These are phyloP conservation scores for California macrophylla DNA, from an alignment of 441 rosid species.

Conservation along the genomic window DNA sequence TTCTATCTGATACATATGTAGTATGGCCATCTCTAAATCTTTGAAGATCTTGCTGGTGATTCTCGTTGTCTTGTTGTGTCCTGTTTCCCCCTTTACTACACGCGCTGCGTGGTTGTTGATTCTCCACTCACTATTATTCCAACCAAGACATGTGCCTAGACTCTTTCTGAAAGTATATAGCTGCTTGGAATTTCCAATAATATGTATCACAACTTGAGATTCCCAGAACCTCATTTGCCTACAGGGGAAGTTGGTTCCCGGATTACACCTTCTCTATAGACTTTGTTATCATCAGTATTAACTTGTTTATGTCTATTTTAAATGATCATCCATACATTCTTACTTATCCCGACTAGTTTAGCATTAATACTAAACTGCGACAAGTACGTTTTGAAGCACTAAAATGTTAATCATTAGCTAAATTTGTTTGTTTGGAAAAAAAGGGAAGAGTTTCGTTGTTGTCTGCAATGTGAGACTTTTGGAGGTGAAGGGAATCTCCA, in stretches of 20 bases:
- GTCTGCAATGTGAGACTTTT: neutral
- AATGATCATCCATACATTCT: neutral
- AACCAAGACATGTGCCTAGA: conserved; percentile 1
- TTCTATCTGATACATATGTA: neutral
- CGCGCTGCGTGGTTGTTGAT: neutral
- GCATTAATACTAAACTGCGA: neutral
- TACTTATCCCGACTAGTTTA: neutral
- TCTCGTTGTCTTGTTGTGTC: neutral
- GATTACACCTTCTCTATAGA: neutral
- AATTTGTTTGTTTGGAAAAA: neutral
- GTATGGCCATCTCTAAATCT: conserved; percentile 2
- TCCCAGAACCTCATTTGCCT: neutral
- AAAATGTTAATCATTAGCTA: neutral
- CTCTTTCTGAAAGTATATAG: neutral
- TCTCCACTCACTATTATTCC: conserved; percentile 5
- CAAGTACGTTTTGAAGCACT: neutral
- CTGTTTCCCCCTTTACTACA: neutral
- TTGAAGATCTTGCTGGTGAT: neutral
- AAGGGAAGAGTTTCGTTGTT: neutral
- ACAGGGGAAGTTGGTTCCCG: neutral
- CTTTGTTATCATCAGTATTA: neutral
- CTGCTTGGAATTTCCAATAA: neutral
- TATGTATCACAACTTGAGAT: neutral
- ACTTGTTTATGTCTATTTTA: neutral
- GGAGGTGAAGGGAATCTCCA: conserved; percentile 1